Conservation (phyloP, 768 basidiomycete genomes). For the Astraeus odoratus region DNA sequence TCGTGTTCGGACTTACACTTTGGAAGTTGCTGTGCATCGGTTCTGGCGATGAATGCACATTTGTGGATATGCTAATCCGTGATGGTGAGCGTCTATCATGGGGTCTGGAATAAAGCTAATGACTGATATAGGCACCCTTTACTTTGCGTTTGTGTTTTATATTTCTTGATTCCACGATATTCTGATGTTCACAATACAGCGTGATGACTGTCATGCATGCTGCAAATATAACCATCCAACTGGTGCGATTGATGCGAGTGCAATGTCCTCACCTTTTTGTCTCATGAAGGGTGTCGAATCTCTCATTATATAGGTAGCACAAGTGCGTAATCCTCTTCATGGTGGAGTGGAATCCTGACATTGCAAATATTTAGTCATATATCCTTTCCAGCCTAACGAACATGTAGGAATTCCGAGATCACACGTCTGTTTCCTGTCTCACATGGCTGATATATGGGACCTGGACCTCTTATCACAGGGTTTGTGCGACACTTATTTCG, state of each 20-base stretch:
- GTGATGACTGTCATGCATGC: conserved; percentile 1
- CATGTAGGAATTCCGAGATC: neutral
- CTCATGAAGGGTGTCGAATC: neutral
- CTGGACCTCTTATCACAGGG: neutral
- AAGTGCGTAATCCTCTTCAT: neutral
- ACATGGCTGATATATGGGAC: no score
- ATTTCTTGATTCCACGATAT: neutral
- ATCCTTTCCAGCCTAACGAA: neutral
- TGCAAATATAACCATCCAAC: neutral
- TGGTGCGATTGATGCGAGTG: neutral
- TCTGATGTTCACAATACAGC: neutral
- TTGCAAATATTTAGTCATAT: neutral
- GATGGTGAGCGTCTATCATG: neutral
- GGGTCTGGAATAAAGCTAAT: neutral
- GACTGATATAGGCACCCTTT: neutral
- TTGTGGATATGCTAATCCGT: conserved; percentile 2
- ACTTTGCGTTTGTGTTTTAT: conserved; percentile 2
- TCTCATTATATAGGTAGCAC: neutral
- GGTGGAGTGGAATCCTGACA: neutral
- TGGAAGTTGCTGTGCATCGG: conserved; percentile 1
- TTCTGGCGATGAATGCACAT: neutral
- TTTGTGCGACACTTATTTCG: neutral
- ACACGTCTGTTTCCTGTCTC: neutral
- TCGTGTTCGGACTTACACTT: conserved; percentile 12
- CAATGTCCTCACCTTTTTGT: neutral